Percentiles rank a stretch among this genome's conserved stretches.
phyloP scores from a whole-genome alignment of 768 basidiomycete genomes.

The Dacryopinax primogenitus region DNA sequence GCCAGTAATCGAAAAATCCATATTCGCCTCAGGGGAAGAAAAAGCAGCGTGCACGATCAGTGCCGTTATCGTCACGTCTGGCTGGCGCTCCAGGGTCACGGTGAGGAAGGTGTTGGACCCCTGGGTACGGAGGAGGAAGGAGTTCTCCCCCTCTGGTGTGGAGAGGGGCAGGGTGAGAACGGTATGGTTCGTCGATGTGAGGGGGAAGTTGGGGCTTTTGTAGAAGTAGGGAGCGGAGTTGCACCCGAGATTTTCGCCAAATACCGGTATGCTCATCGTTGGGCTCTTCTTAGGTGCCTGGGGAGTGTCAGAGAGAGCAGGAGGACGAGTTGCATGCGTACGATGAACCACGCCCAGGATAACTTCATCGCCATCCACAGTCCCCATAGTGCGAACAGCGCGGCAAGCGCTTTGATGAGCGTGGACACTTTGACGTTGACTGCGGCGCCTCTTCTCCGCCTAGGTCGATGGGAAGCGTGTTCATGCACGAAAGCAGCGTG shows the following conservation, averaged over 20 bases:
- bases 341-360: background rate
- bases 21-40: background rate
- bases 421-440: background rate
- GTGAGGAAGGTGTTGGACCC: background rate
- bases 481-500: conserved; percentile 4
- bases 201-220: background rate
- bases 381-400: background rate
- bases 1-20: background rate
- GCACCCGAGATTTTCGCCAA: background rate
- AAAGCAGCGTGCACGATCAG: background rate
- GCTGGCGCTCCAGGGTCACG: background rate
- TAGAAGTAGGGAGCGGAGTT: background rate
- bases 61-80: background rate
- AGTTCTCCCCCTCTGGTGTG: background rate
- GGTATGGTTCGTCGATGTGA: background rate
- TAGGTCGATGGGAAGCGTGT: background rate
- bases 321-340: background rate
- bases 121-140: conserved; percentile 1
- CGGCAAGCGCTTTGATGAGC: background rate
- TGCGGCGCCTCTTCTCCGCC: background rate
- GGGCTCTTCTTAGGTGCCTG: conserved; percentile 1
- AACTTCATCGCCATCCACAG: conserved; percentile 1
- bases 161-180: background rate
- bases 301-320: background rate
- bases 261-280: background rate